Percentiles rank a stretch among this genome's conserved stretches.
These are phyloP conservation scores for Urochloa ruziziensis DNA, from an alignment of 176 grass and related monocot species.

Conservation along the genomic window DNA sequence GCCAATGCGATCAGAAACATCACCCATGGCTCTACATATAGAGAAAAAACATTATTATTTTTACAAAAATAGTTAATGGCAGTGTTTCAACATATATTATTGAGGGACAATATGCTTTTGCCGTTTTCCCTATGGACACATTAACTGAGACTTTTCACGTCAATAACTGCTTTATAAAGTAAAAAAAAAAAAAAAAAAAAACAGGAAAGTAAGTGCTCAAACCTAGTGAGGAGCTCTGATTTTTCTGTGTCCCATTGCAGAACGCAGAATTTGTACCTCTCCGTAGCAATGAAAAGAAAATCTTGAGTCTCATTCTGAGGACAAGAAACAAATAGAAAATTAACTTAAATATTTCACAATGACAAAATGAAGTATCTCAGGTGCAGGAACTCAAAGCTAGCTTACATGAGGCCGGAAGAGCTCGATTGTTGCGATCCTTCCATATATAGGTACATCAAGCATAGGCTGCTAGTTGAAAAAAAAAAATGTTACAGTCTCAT, in stretches of 20 bases:
- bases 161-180: background rate
- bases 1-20: slow-evolving; percentile 99
- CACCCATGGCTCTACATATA: slow-evolving; percentile 86
- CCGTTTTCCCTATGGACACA: background rate
- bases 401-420: slow-evolving; percentile 94
- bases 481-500: background rate
- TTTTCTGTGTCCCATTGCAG: slow-evolving; percentile 93
- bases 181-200: background rate
- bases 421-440: slow-evolving; percentile 86
- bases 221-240: slow-evolving; percentile 95
- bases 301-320: slow-evolving; percentile 87
- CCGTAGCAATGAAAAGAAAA: slow-evolving; percentile 93
- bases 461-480: slow-evolving; percentile 71
- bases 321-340: background rate
- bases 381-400: background rate
- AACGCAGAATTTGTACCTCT: slow-evolving; percentile 94
- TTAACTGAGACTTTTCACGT: background rate
- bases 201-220: background rate
- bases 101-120: background rate
- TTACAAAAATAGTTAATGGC: background rate
- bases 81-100: background rate
- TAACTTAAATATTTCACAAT: background rate
- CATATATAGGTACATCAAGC: slow-evolving; percentile 98
- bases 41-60: slow-evolving; percentile 30
- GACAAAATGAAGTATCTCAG: background rate